Percentiles rank a stretch among this genome's conserved stretches.
Evolutionary conservation across 192 early-diverging fungal species (phyloP).

Genomic region (Oehlia diaphana): DNA sequence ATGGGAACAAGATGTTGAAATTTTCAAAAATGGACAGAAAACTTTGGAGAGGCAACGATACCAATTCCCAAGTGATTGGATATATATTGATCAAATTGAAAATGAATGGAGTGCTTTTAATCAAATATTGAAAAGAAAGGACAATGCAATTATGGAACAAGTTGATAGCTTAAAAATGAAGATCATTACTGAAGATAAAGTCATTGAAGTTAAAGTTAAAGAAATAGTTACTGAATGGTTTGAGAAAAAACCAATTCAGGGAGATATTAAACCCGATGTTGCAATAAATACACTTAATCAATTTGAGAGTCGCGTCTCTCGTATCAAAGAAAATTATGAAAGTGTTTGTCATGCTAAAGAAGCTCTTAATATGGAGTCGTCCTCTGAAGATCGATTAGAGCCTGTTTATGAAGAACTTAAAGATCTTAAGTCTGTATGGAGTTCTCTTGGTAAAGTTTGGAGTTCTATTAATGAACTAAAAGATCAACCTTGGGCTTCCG

Average conservation of each 20-base stretch:
- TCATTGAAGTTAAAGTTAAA: constrained; percentile 80
- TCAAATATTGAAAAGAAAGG: constrained; percentile 90
- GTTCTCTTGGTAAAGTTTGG: constrained; percentile 80
- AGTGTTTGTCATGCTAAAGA: constrained; percentile 90
- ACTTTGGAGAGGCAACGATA: constrained; percentile 91
- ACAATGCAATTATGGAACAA: constrained; percentile 91
- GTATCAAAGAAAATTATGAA: constrained; percentile 83
- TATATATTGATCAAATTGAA: constrained; percentile 92
- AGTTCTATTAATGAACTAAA: constrained; percentile 77
- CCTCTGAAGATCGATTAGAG: constrained; percentile 68
- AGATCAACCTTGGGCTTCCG: constrained; percentile 84
- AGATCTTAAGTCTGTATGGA: constrained; percentile 95
- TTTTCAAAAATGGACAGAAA: constrained; percentile 90
- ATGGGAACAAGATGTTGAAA: constrained; percentile 83
- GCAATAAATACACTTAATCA: constrained; percentile 80
- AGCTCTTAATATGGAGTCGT: constrained; percentile 83
- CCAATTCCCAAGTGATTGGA: constrained; percentile 94
- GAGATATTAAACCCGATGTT: constrained; percentile 82
- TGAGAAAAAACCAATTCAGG: constrained; percentile 91
- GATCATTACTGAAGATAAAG: constrained; percentile 91
- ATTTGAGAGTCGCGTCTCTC: constrained; percentile 81
- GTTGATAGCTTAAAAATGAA: constrained; percentile 91
- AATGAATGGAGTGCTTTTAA: constrained; percentile 98
- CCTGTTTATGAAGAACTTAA: constrained; percentile 88
- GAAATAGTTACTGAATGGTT: constrained; percentile 91